phyloP scores from a whole-genome alignment of 2,329 filamentous ascomycete species.

The Cercospora beticola region DNA sequence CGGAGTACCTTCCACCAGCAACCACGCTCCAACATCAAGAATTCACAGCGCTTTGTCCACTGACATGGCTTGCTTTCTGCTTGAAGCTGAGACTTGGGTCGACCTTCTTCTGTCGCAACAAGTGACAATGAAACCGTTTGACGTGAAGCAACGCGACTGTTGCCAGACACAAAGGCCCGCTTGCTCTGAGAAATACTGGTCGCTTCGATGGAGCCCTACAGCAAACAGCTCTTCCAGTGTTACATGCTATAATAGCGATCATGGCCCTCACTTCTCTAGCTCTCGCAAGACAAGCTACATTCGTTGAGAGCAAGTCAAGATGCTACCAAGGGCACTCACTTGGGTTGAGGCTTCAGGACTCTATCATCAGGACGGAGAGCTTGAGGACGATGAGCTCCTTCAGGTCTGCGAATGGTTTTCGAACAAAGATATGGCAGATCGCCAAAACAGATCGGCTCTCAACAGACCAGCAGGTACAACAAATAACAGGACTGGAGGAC shows the following conservation, averaged over 20 bases:
- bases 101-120: not conserved
- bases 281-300: not conserved
- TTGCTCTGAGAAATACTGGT: not conserved
- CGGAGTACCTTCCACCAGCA: not conserved
- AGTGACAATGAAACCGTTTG: not conserved
- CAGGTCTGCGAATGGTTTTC: too few species aligned
- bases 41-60: not conserved
- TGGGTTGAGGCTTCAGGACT: too few species aligned
- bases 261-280: not conserved
- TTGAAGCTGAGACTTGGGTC: not conserved
- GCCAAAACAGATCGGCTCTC: too few species aligned
- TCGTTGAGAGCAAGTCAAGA: not conserved
- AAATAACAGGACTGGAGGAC: too few species aligned
- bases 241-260: not conserved
- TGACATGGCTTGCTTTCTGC: not conserved
- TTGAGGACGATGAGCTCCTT: too few species aligned
- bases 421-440: too few species aligned
- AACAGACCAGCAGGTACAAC: too few species aligned
- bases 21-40: not conserved
- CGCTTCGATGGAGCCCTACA: not conserved
- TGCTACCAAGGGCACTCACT: too few species aligned
- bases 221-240: not conserved
- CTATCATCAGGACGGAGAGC: too few species aligned
- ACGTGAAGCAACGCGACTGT: not conserved
- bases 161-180: not conserved